These are phyloP conservation scores for Oidiodendron maius DNA, from an alignment of 495 filamentous ascomycete species.

Conservation along the genomic window DNA sequence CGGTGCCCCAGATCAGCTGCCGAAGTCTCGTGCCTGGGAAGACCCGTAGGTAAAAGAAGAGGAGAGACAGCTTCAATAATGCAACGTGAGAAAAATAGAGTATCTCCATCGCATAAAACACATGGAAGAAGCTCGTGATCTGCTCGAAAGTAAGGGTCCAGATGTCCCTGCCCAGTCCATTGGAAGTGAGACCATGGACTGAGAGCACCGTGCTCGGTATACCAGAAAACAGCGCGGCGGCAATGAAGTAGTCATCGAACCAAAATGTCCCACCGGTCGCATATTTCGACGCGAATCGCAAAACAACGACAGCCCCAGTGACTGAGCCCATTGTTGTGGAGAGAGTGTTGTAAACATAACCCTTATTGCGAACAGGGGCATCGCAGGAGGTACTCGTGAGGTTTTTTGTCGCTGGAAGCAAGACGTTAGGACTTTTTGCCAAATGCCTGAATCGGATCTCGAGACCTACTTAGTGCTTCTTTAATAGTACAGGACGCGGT, in stretches of 20 bases:
- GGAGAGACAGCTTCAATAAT: conserved; percentile 28
- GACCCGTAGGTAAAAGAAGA: conserved; percentile 36
- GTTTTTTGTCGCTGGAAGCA: conserved; percentile 13
- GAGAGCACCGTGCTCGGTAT: conserved; percentile 13
- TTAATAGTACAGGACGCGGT: conserved; percentile 23
- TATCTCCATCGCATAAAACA: conserved; percentile 18
- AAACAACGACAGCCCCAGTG: conserved; percentile 9
- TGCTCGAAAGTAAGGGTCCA: conserved; percentile 23
- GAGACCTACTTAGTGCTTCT: conserved; percentile 25
- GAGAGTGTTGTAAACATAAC: conserved; percentile 2
- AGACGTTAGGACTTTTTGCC: neutral
- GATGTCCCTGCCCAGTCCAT: conserved; percentile 29
- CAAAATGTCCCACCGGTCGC: conserved; percentile 1
- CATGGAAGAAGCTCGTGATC: conserved; percentile 22
- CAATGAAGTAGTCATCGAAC: conserved; percentile 17
- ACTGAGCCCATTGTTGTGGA: conserved; percentile 6
- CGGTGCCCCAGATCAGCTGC: conserved; percentile 25
- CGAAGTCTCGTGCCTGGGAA: conserved; percentile 26
- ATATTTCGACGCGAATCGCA: conserved; percentile 15
- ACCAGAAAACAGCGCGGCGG: conserved; percentile 5
- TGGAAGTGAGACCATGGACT: conserved; percentile 12
- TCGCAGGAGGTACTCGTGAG: conserved; percentile 13
- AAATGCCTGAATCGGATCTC: neutral
- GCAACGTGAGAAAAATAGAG: conserved; percentile 29
- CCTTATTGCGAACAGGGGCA: conserved; percentile 13